Percentiles rank a stretch among this genome's conserved stretches.
Conservation (phyloP, 345 rosid species). For the Arabis hirsuta region DNA sequence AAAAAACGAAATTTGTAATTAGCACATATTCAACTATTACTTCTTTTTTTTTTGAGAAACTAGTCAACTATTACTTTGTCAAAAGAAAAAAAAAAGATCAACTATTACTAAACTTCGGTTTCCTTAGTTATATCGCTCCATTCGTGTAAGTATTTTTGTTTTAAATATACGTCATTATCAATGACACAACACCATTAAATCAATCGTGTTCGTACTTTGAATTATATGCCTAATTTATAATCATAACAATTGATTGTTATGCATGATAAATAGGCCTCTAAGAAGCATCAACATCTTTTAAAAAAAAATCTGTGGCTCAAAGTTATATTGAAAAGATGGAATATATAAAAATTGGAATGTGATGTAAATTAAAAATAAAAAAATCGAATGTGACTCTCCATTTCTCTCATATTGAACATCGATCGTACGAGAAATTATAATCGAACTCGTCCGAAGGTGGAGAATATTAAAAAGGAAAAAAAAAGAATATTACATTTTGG, state of each 20-base stretch:
- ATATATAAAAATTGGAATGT: constrained; percentile 2
- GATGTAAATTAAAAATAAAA: neutral
- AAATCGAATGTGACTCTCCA: constrained; percentile 33
- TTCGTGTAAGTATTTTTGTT: neutral
- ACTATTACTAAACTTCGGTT: neutral
- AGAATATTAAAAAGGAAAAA: constrained; percentile 12
- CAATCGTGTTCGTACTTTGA: neutral
- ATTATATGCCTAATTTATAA: constrained; percentile 1
- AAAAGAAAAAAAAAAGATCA: no score
- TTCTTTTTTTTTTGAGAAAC: no score
- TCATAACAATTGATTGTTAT: neutral
- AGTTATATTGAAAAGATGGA: neutral
- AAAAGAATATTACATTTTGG: constrained; percentile 34
- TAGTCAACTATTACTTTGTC: neutral
- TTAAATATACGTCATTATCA: neutral
- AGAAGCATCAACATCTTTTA: constrained; percentile 9
- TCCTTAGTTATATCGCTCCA: neutral
- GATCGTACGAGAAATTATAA: constrained; percentile 44
- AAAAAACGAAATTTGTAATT: neutral
- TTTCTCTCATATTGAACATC: constrained; percentile 36
- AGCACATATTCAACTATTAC: neutral
- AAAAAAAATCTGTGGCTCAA: constrained; percentile 10
- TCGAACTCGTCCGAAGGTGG: constrained; percentile 42
- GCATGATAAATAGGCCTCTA: neutral
- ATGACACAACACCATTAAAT: constrained; percentile 6